Evolutionary conservation across 352 stramenopile species (phyloP).

Genomic region (Pythium insidiosum): DNA sequence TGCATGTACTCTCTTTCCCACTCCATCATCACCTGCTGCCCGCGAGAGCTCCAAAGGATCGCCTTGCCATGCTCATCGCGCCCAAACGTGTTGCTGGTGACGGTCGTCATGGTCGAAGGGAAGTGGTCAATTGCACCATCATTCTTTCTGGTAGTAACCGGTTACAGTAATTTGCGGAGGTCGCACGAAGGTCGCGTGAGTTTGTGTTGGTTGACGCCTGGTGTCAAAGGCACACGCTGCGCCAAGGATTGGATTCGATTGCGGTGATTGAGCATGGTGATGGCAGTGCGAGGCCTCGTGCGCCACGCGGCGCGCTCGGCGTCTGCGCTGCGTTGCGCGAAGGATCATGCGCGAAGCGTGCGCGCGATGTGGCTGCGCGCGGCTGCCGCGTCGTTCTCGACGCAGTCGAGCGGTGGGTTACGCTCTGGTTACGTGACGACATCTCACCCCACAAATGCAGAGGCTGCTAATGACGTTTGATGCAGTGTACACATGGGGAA

Average conservation of each 20-base stretch:
- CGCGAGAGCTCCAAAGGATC: slow-evolving; percentile 55
- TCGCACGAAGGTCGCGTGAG: slow-evolving; percentile 12
- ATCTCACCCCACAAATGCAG: no score
- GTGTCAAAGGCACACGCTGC: no score
- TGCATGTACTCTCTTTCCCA: slow-evolving; percentile 85
- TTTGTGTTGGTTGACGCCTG: no score
- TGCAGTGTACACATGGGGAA: slow-evolving; percentile 80
- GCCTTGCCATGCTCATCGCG: slow-evolving; percentile 31
- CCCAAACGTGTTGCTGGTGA: slow-evolving; percentile 37
- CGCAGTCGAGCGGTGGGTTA: slow-evolving; percentile 55
- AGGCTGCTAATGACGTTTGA: slow-evolving; percentile 1
- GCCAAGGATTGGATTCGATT: no score
- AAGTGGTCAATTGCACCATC: neutral
- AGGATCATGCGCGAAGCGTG: slow-evolving; percentile 8
- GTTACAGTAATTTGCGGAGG: slow-evolving; percentile 17
- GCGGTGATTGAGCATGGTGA: slow-evolving; percentile 34
- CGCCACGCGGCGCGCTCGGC: slow-evolving; percentile 14
- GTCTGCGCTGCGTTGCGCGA: slow-evolving; percentile 6
- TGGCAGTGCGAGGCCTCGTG: slow-evolving; percentile 34
- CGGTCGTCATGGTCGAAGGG: slow-evolving; percentile 20
- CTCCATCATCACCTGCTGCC: slow-evolving; percentile 87
- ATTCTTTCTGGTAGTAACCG: neutral
- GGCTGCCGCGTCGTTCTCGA: slow-evolving; percentile 25
- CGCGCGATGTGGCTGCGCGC: slow-evolving; percentile 11
- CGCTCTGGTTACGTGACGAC: neutral